Evolutionary conservation across 2,329 filamentous ascomycete genomes (phyloP).

Genomic region (Xylariaceae sp.): DNA sequence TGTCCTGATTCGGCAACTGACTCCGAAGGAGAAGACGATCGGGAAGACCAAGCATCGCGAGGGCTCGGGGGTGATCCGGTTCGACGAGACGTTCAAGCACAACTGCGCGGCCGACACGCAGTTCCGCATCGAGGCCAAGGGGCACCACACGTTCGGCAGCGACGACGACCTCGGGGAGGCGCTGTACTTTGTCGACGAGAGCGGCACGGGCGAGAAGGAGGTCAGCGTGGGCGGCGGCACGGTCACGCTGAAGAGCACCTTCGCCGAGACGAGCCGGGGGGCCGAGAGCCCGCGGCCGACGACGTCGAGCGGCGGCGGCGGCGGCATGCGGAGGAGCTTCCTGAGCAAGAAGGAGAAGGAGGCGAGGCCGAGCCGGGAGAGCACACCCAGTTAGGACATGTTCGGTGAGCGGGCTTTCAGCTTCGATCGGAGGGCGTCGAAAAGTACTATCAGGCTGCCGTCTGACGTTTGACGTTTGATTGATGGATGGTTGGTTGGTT

Average conservation of each 20-base stretch:
- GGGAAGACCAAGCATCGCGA: slow-evolving; percentile 93
- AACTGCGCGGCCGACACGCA: slow-evolving; percentile 72
- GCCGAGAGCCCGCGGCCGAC: slow-evolving; percentile 15
- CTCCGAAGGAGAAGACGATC: slow-evolving; percentile 66
- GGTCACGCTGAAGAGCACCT: slow-evolving; percentile 68
- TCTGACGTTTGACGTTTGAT: too few relatives aligned
- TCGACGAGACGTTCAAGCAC: slow-evolving; percentile 72
- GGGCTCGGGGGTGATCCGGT: slow-evolving; percentile 58
- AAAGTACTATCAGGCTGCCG: too few relatives aligned
- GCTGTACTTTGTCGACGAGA: slow-evolving; percentile 87
- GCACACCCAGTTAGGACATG: background rate
- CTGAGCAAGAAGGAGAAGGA: slow-evolving; percentile 18
- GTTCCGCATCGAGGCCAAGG: slow-evolving; percentile 80
- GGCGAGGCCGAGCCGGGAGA: background rate
- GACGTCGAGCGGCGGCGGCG: slow-evolving; percentile 11
- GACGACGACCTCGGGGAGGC: slow-evolving; percentile 80
- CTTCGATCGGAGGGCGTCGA: too few relatives aligned
- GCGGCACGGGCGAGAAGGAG: slow-evolving; percentile 61
- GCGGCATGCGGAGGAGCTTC: slow-evolving; percentile 19
- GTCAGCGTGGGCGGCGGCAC: slow-evolving; percentile 65
- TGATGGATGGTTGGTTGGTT: too few relatives aligned
- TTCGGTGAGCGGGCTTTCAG: too few relatives aligned
- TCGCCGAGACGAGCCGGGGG: slow-evolving; percentile 41
- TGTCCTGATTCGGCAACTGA: slow-evolving; percentile 60
- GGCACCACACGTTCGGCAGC: slow-evolving; percentile 75